Conservation (phyloP, 345 rosid genomes). For the Lumnitzera racemosa region DNA sequence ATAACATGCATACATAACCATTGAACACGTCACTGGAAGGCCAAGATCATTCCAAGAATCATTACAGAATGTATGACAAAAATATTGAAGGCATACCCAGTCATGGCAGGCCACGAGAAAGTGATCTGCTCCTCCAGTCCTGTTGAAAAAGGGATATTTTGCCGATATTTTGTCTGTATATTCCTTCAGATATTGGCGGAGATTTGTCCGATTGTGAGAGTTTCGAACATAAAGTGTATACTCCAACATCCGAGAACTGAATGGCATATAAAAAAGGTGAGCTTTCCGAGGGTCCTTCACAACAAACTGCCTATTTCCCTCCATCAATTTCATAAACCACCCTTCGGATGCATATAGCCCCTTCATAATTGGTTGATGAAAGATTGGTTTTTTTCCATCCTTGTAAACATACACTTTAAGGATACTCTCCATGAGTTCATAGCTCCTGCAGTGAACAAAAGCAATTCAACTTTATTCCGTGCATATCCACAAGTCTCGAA, state of each 20-base stretch:
- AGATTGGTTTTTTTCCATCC: conserved; percentile 84
- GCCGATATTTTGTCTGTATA: conserved; percentile 64
- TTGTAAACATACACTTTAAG: conserved; percentile 74
- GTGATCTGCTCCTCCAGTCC: conserved; percentile 94
- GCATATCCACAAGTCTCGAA: too few relatives aligned
- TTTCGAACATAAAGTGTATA: conserved; percentile 75
- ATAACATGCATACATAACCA: too few relatives aligned
- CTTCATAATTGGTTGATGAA: conserved; percentile 82
- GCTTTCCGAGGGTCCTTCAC: conserved; percentile 84
- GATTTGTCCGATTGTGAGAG: conserved; percentile 82
- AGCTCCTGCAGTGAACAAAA: conserved; percentile 55
- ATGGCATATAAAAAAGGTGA: conserved; percentile 91
- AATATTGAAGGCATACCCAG: conserved; percentile 53
- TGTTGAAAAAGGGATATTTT: conserved; percentile 81
- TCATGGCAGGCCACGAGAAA: conserved; percentile 97
- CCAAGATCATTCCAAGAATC: neutral
- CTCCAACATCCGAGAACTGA: conserved; percentile 89
- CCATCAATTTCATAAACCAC: conserved; percentile 98
- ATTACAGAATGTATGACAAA: neutral
- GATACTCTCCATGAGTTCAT: conserved; percentile 78
- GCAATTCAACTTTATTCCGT: neutral
- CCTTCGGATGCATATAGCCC: conserved; percentile 98
- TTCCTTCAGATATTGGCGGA: conserved; percentile 62
- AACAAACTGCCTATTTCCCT: conserved; percentile 54
- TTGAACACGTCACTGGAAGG: neutral